Evolutionary conservation across 768 basidiomycete genomes (phyloP), one percentile per base, ranked within the genome.

Genomic region (Russula brevipes): DNA sequence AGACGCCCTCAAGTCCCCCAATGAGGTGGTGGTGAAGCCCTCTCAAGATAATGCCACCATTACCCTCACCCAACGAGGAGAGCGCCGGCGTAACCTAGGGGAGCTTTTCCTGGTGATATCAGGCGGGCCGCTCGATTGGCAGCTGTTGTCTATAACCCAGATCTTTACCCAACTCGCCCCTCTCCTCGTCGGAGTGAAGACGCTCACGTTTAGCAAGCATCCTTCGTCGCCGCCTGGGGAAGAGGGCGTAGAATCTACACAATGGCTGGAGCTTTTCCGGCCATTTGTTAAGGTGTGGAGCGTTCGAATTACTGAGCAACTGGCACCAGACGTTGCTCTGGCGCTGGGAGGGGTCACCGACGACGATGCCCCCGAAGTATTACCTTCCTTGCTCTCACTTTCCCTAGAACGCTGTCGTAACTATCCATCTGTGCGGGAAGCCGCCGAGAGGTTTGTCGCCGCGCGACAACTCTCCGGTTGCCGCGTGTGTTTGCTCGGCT

Each of bases 51-150:
- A n/a, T 5, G 16, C 36, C 2, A 35, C 9, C 0, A 8, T 60
- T 10, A 17, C 19, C 10, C 45, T 54, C 46, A 38, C 3, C 12
- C 36, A 30, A 12, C 44, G 38, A 39, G 56, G 45, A 14, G 35
- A 36, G 19, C 56, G 45, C n/a, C 36, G 36, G 30, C 19, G 45
- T 14, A 47, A 10, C 36, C 44, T 57, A 2, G 56, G 45, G 8
- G 35, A 47, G 17, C 36, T 47, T 16, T 54, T 30, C 52, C 7
- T 57, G 16, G n/a, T n/a, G 2, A 31, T 60, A 38, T 12, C 30
- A 5, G 45, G 53, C 45, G 8, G 36, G 52, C 35, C 16, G n/a
- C 39, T 55, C 31, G 38, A 61, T 10, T 49, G 60, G 60, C 60
- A 55, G 46, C 38, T 55, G 12, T 54, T 38, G 11, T 38, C 30